phyloP scores from a whole-genome alignment of 495 filamentous ascomycete genomes.

The Podospora comata region DNA sequence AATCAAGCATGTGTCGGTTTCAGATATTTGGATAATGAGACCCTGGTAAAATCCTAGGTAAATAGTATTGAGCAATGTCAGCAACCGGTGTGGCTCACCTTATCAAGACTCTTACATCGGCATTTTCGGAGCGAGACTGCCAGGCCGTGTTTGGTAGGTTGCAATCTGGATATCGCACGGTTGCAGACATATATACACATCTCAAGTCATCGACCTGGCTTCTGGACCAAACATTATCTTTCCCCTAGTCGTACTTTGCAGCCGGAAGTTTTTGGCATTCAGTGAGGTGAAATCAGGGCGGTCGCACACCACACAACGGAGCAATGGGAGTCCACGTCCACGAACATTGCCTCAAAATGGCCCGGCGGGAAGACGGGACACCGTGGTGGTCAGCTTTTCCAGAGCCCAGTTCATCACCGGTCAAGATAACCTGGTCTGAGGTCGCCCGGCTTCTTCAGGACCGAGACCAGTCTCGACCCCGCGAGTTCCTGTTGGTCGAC shows the following conservation, averaged over 20 bases:
- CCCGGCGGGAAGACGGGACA: conserved; percentile 27
- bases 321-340: conserved; percentile 15
- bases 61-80: neutral
- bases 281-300: no score
- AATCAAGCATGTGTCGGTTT: neutral
- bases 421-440: conserved; percentile 13
- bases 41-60: neutral
- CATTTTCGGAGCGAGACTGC: neutral
- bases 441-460: conserved; percentile 23
- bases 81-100: neutral
- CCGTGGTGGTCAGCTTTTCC: conserved; percentile 48
- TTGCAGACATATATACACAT: no score
- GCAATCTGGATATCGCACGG: no score
- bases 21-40: neutral
- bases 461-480: conserved; percentile 7
- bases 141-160: no score
- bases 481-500: conserved; percentile 33
- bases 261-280: no score
- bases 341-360: conserved; percentile 33
- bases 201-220: no score
- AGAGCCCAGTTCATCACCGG: conserved; percentile 20
- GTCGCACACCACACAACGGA: neutral
- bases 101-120: neutral
- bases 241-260: no score
- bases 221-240: no score